Conservation (phyloP, 805 yeast species). For the Metschnikowia arizonensis region DNA sequence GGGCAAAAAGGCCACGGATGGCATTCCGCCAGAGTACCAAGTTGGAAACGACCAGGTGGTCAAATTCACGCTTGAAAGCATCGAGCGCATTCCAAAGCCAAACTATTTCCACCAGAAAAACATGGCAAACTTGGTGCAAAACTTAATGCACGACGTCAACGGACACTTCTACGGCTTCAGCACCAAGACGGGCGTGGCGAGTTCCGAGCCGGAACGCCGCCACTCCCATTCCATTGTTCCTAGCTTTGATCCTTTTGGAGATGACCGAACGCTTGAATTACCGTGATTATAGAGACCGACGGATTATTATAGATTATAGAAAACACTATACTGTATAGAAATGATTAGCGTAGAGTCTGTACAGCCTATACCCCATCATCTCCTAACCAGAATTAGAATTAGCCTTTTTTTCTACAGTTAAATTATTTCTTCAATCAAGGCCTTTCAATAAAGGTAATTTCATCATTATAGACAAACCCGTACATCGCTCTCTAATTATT, state of each 20-base stretch:
- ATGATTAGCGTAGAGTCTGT: too few species aligned
- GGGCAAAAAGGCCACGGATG: slow-evolving; percentile 3
- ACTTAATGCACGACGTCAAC: slow-evolving; percentile 40
- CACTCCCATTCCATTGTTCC: slow-evolving; percentile 13
- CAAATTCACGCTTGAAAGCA: slow-evolving; percentile 43
- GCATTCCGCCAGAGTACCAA: slow-evolving; percentile 37
- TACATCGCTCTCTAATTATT: too few species aligned
- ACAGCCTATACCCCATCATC: too few species aligned
- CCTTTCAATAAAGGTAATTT: too few species aligned
- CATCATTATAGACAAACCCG: too few species aligned
- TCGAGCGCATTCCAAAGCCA: slow-evolving; percentile 38
- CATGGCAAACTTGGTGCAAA: slow-evolving; percentile 43
- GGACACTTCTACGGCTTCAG: slow-evolving; percentile 43
- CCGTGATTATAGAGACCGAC: neutral
- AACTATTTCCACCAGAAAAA: slow-evolving; percentile 52
- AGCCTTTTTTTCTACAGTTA: too few species aligned
- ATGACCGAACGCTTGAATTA: slow-evolving; percentile 1
- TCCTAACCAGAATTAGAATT: too few species aligned
- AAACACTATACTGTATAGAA: too few species aligned
- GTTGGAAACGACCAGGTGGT: slow-evolving; percentile 37
- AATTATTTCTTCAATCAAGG: too few species aligned
- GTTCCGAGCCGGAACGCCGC: slow-evolving; percentile 7
- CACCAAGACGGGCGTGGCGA: slow-evolving; percentile 1
- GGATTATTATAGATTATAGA: slow-evolving; percentile 2
- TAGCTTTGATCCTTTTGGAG: slow-evolving; percentile 16